Evolutionary conservation across 768 basidiomycete genomes (phyloP), one percentile per base, ranked within the genome.

Genomic region (Pisolithus albus): DNA sequence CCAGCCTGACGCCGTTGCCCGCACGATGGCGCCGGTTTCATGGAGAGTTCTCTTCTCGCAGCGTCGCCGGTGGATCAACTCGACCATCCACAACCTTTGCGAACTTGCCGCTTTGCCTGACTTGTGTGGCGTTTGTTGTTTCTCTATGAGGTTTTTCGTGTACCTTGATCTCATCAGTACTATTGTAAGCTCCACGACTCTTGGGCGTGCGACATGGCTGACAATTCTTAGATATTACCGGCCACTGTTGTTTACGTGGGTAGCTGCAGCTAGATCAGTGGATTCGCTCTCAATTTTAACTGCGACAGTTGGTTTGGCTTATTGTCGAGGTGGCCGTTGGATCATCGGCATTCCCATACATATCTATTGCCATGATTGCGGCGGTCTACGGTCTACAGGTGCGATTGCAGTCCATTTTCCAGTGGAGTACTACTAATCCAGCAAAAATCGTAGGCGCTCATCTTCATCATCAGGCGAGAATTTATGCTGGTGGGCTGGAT

Each of bases 401-500:
- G 46, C 39, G 55, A 43, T 15, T 10, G 3, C 37, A 47, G 40
- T 38, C 19, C 28, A 40, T 21, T 24, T 9, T 10, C 46, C 11
- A 18, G 9, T 40, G 53, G 26, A 41, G n/a, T 18, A 34, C 13
- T n/a, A 39, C 21, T 36, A 43, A 6, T 3, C n/a, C 43, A 47
- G 52, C 3, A 23, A 34, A 11, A 13, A 21, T 26, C 41, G 26
- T 46, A 77, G 72, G 79, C 80, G 9, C 64, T 86, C 56, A 80
- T 87, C 60, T 87, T 87, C 69, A 74, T 87, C 46, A 57, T 87
- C 61, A 85, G 81, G 66, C 77, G 86, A 52, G 84, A 87, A 64
- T 87, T 86, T 70, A 84, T 84, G 83, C 70, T 85, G 28, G 64
- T 85, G 37, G 83, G 83, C 4, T 85, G 83, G 83, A 83, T 85